phyloP scores from a whole-genome alignment of 2,329 filamentous ascomycete genomes.

The Colletotrichum camelliae region DNA sequence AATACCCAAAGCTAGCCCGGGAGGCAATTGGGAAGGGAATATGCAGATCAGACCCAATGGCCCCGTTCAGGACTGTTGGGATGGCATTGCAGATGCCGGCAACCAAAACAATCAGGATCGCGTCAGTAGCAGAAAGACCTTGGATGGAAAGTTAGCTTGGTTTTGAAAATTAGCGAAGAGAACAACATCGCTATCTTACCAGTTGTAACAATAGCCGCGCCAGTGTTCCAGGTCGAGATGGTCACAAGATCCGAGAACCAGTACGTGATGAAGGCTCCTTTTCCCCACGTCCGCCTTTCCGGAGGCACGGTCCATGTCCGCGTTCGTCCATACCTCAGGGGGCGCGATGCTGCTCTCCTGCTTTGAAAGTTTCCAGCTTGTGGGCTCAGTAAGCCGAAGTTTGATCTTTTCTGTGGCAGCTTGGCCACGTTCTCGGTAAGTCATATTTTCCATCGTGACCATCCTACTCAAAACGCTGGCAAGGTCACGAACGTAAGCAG shows the following conservation, averaged over 20 bases:
- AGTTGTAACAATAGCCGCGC: slow-evolving; percentile 32
- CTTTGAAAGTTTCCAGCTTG: slow-evolving; percentile 20
- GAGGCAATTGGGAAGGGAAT: slow-evolving; percentile 46
- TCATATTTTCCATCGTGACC: neutral
- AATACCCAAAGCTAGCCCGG: slow-evolving; percentile 46
- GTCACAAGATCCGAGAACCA: slow-evolving; percentile 52
- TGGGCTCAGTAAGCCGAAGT: neutral
- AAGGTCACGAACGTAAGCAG: neutral
- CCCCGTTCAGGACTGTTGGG: slow-evolving; percentile 49
- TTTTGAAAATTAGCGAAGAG: neutral
- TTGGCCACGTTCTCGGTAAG: neutral
- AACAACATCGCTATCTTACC: slow-evolving; percentile 13
- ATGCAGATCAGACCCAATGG: slow-evolving; percentile 35
- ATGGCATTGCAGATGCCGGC: slow-evolving; percentile 51
- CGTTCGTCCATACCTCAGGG: slow-evolving; percentile 38
- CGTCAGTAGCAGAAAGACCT: slow-evolving; percentile 47
- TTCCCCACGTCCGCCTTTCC: slow-evolving; percentile 48
- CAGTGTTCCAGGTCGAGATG: slow-evolving; percentile 32
- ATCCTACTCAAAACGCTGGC: neutral
- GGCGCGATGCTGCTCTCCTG: slow-evolving; percentile 22
- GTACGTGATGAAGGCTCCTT: slow-evolving; percentile 35
- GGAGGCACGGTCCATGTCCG: slow-evolving; percentile 37
- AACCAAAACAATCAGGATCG: slow-evolving; percentile 52
- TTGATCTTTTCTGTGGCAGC: neutral
- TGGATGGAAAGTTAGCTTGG: neutral